phyloP scores from a whole-genome alignment of 768 basidiomycete genomes.

The Candolleomyces eurysporus region DNA sequence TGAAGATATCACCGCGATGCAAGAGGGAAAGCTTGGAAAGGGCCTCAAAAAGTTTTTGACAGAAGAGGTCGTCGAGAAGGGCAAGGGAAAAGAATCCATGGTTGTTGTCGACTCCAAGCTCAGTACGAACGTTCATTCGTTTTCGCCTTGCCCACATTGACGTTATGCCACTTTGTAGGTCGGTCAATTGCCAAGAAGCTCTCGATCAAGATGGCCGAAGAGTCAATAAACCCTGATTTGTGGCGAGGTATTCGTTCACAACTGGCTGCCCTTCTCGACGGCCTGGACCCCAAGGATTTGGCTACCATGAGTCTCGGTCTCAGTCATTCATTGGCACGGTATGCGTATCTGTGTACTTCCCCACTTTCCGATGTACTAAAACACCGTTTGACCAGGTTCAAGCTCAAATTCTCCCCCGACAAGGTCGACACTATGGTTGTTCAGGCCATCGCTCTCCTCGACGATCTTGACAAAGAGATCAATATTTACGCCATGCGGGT shows the following conservation, averaged over 20 bases:
- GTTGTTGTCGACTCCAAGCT: constrained; percentile 89
- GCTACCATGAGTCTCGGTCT: constrained; percentile 98
- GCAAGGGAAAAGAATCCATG: constrained; percentile 82
- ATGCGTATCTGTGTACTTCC: constrained; percentile 18
- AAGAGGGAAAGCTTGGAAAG: constrained; percentile 91
- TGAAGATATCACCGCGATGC: constrained; percentile 91
- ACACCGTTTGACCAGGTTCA: constrained; percentile 60
- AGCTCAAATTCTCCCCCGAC: constrained; percentile 99
- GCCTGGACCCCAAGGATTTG: constrained; percentile 89
- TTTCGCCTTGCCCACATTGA: neutral
- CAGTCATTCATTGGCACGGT: constrained; percentile 95
- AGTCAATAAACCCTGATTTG: constrained; percentile 61
- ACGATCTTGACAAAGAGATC: constrained; percentile 99
- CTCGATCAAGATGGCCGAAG: constrained; percentile 78
- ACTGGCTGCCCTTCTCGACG: constrained; percentile 82
- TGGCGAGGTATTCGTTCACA: constrained; percentile 96
- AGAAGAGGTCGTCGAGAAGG: constrained; percentile 83
- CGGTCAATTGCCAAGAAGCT: constrained; percentile 92
- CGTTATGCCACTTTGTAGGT: constrained; percentile 39
- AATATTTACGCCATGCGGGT: constrained; percentile 99
- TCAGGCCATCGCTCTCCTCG: constrained; percentile 95
- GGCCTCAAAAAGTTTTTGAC: constrained; percentile 91
- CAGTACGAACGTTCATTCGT: constrained; percentile 48
- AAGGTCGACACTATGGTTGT: constrained; percentile 99
- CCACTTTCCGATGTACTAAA: neutral